Evolutionary conservation across 768 basidiomycete genomes (phyloP).

Genomic region (Termitomyces sp.): DNA sequence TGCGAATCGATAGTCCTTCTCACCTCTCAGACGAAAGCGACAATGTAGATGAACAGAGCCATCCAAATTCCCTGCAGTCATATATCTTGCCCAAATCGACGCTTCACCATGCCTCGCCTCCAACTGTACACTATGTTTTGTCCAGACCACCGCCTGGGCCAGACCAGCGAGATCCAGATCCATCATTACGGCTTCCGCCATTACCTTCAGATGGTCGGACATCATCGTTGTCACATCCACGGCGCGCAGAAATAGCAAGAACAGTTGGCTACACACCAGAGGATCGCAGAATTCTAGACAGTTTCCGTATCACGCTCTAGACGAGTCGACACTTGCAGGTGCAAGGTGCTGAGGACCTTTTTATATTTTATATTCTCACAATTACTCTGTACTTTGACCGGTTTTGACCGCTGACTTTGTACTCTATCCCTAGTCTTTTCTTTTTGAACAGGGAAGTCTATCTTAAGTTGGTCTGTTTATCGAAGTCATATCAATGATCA

Average conservation of each 20-base stretch:
- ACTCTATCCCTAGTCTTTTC: not conserved
- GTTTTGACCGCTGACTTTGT: not conserved
- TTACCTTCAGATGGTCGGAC: conserved; percentile 6
- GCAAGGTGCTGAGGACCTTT: not conserved
- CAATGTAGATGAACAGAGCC: conserved; percentile 25
- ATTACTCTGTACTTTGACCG: not conserved
- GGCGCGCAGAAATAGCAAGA: conserved; percentile 17
- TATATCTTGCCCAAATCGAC: not conserved
- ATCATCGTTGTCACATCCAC: conserved; percentile 19
- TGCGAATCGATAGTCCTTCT: conserved; percentile 35
- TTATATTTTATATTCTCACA: not conserved
- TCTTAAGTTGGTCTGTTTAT: not conserved
- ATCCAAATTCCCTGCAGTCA: conserved; percentile 13
- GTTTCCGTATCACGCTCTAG: conserved; percentile 48
- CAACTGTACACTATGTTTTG: conserved; percentile 8
- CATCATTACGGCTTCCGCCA: conserved; percentile 15
- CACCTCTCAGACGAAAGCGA: conserved; percentile 43
- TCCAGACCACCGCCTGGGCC: conserved; percentile 4
- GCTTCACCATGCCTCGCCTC: conserved; percentile 4
- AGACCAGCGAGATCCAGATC: not conserved
- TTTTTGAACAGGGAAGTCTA: not conserved
- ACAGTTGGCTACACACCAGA: conserved; percentile 35
- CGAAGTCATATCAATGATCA: no score
- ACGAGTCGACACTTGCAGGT: not conserved
- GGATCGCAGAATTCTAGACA: conserved; percentile 51